Evolutionary conservation across 257 asterid species (phyloP), one percentile per base, ranked within the genome.

Genomic region (Oldenlandia corymbosa): DNA sequence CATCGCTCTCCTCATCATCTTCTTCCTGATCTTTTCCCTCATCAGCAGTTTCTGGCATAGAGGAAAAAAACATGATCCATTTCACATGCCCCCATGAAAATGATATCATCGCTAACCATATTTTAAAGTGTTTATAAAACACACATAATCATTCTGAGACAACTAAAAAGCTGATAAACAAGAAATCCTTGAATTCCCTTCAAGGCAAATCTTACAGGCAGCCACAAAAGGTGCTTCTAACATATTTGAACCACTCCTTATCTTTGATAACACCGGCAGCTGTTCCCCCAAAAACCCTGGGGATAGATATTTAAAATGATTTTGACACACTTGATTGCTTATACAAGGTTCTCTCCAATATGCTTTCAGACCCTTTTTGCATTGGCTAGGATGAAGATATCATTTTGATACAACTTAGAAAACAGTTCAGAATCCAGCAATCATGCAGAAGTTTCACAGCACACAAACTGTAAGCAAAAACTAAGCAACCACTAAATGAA

Each of bases 1-100:
- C 82, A 67, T 81, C 91, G 53, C 85, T 81, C 62, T 76, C 96
- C 20, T 68, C 83, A 20, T 79, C 89, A 45, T 78, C 84, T 75
- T 82, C 78, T 61, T 41, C 82, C 31, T 50, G 75, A 43, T 34
- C 76, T 41, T 77, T 67, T 42, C 60, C 80, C 48, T 71, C 78
- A 51, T 17, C 51, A 36, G 49, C 64, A 39, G 45, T 34, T 57
- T 62, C 71, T 58, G 46, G 28, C 5, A n/a, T 32, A 47, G 65
- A 18, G 4, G 42, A 49, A 24, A 56, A 46, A 64, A 27, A 41
- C 5, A 20, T 4, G 47, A 23, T 26, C n/a, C 39, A 41, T 28
- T 23, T 57, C 28, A 53, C 28, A 24, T 23, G 52, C 48, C 58
- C 30, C 49, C 27, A 17, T 21, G 2, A 39, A 16, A 56, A 31